A percentile compares a stretch with the other conserved stretches of the same genome.
Evolutionary conservation across 768 basidiomycete species (phyloP).

Genomic region (Trametes elegans): DNA sequence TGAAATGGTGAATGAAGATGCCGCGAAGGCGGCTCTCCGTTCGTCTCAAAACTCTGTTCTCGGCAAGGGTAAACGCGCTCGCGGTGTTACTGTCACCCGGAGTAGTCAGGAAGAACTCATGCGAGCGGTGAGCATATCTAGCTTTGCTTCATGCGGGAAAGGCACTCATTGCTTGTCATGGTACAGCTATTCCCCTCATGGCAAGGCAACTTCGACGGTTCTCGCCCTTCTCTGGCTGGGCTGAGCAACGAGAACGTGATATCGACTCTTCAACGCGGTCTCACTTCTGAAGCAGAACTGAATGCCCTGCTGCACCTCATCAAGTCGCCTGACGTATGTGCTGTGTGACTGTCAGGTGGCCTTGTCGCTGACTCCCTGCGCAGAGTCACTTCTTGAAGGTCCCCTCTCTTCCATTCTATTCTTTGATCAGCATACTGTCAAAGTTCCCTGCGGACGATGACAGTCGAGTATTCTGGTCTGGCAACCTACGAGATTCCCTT

Average conservation of each 20-base stretch:
- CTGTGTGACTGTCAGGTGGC: neutral
- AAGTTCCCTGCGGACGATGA: slow-evolving; percentile 80
- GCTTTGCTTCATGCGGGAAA: neutral
- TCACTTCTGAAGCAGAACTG: slow-evolving; percentile 68
- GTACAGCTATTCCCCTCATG: slow-evolving; percentile 77
- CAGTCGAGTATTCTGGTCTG: slow-evolving; percentile 74
- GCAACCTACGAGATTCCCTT: slow-evolving; percentile 56
- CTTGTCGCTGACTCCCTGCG: neutral
- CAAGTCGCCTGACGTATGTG: slow-evolving; percentile 70
- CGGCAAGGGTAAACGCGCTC: slow-evolving; percentile 72
- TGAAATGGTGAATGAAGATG: slow-evolving; percentile 60
- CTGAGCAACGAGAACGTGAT: slow-evolving; percentile 57
- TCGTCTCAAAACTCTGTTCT: slow-evolving; percentile 60
- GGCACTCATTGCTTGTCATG: neutral
- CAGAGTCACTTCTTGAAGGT: slow-evolving; percentile 88
- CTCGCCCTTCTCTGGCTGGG: slow-evolving; percentile 64
- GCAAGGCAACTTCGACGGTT: slow-evolving; percentile 72
- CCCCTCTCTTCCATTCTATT: slow-evolving; percentile 77
- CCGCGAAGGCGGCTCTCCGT: slow-evolving; percentile 66
- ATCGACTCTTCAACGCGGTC: slow-evolving; percentile 57
- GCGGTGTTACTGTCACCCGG: slow-evolving; percentile 81
- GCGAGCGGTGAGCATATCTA: slow-evolving; percentile 55
- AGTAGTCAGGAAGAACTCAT: slow-evolving; percentile 81
- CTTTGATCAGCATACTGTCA: slow-evolving; percentile 67
- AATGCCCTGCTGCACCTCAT: slow-evolving; percentile 67